These are phyloP conservation scores for Antitrichia curtipendula DNA, from an alignment of 225 moss, liverwort and hornwort genomes.

Conservation along the genomic window DNA sequence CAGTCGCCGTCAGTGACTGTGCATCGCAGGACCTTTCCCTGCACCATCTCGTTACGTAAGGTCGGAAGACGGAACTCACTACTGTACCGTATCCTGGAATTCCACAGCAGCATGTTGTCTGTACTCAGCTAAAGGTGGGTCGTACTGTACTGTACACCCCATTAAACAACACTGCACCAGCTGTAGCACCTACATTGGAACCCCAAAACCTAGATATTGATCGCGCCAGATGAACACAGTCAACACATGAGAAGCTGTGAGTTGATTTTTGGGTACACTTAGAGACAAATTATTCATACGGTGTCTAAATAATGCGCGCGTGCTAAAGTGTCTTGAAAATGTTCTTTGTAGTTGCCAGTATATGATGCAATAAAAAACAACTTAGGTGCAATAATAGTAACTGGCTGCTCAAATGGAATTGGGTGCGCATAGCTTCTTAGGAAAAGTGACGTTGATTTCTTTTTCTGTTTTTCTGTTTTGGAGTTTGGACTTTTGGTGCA, in stretches of 20 bases:
- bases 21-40: not conserved
- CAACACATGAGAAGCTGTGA: not conserved
- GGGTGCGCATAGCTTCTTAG: not conserved
- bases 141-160: not conserved
- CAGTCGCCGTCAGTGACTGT: not conserved
- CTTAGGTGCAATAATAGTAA: not conserved
- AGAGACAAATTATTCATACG: not conserved
- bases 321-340: too few relatives aligned
- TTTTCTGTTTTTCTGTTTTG: too few relatives aligned
- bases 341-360: not conserved
- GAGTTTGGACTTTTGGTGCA: not conserved
- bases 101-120: not conserved
- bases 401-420: too few relatives aligned
- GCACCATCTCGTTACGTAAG: not conserved
- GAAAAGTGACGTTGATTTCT: not conserved
- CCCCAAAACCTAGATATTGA: not conserved
- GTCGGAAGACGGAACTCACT: not conserved
- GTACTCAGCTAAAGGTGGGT: not conserved
- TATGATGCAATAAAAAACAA: not conserved
- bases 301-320: not conserved
- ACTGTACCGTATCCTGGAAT: too few relatives aligned
- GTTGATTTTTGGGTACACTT: not conserved
- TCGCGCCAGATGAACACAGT: not conserved
- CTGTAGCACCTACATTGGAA: not conserved
- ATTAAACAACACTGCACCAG: not conserved